Evolutionary conservation across 176 grass and related monocot species (phyloP).

Genomic region (Oryza glaberrima): DNA sequence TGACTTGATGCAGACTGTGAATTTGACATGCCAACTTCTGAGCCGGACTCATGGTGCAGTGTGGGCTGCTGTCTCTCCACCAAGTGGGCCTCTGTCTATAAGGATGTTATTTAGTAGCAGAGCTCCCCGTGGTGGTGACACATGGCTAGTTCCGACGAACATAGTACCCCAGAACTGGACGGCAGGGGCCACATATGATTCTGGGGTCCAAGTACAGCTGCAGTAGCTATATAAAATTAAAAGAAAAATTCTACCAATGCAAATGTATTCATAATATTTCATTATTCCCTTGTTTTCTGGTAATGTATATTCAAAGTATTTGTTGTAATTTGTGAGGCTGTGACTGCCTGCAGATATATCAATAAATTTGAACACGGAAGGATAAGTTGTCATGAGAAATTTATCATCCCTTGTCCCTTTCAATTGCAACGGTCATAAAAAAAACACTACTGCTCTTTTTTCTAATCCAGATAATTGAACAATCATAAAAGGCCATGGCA

Average conservation of each 20-base stretch:
- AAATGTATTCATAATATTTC: constrained; percentile 24
- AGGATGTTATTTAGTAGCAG: constrained; percentile 65
- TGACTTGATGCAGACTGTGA: constrained; percentile 57
- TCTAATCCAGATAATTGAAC: neutral
- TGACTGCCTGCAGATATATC: constrained; percentile 1
- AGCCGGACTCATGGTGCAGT: constrained; percentile 61
- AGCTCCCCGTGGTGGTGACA: constrained; percentile 29
- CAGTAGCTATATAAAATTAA: constrained; percentile 12
- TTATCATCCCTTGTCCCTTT: neutral
- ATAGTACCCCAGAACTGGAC: constrained; percentile 70
- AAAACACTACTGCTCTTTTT: constrained; percentile 17
- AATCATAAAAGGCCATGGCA: constrained; percentile 12
- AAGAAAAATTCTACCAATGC: neutral
- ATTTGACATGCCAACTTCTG: constrained; percentile 68
- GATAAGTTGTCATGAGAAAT: constrained; percentile 1
- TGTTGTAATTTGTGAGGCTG: constrained; percentile 10
- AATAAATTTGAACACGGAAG: constrained; percentile 18
- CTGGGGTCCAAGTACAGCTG: constrained; percentile 61
- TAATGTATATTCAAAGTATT: neutral
- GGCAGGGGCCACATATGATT: constrained; percentile 66
- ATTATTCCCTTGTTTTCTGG: neutral
- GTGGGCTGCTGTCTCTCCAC: constrained; percentile 61
- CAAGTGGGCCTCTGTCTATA: constrained; percentile 62
- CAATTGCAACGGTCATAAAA: neutral
- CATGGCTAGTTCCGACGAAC: constrained; percentile 58